phyloP scores from a whole-genome alignment of 2,329 filamentous ascomycete species.

The Aspergillus tamarii region DNA sequence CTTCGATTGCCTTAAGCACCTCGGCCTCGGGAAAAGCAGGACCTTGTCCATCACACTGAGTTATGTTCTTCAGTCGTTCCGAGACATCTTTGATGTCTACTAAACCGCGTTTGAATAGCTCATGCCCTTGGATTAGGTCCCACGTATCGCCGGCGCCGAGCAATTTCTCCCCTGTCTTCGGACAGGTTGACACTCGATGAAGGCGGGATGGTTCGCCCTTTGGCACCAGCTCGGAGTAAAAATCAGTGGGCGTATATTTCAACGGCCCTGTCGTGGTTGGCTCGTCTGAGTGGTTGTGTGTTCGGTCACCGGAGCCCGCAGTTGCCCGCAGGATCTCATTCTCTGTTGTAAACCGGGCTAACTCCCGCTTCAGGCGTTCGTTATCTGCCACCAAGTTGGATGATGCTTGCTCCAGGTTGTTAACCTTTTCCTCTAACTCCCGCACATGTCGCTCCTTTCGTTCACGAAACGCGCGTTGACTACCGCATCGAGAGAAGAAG shows the following conservation, averaged over 20 bases:
- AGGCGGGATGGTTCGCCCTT: conserved; percentile 51
- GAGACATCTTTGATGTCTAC: conserved; percentile 83
- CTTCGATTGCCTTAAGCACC: conserved; percentile 74
- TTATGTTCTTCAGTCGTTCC: conserved; percentile 72
- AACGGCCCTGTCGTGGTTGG: conserved; percentile 67
- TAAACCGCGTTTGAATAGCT: conserved; percentile 73
- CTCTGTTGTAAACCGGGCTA: conserved; percentile 83
- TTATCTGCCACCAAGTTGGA: conserved; percentile 78
- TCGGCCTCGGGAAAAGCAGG: conserved; percentile 82
- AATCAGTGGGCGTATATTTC: conserved; percentile 72
- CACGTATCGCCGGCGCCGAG: conserved; percentile 79
- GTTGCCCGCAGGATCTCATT: conserved; percentile 91
- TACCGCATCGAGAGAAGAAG: conserved; percentile 40
- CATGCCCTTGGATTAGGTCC: conserved; percentile 84
- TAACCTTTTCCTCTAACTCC: conserved; percentile 86
- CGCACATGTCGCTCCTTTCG: conserved; percentile 94
- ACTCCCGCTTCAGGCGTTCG: conserved; percentile 78
- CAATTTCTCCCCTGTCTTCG: conserved; percentile 67
- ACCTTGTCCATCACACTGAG: conserved; percentile 82
- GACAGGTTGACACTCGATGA: conserved; percentile 69
- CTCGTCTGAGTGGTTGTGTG: conserved; percentile 43
- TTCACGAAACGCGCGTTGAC: conserved; percentile 93
- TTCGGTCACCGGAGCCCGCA: conserved; percentile 46
- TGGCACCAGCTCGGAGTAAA: conserved; percentile 66
- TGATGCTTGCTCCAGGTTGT: conserved; percentile 73